phyloP scores from a whole-genome alignment of 768 basidiomycete genomes.

The Tricholoma furcatifolium region DNA sequence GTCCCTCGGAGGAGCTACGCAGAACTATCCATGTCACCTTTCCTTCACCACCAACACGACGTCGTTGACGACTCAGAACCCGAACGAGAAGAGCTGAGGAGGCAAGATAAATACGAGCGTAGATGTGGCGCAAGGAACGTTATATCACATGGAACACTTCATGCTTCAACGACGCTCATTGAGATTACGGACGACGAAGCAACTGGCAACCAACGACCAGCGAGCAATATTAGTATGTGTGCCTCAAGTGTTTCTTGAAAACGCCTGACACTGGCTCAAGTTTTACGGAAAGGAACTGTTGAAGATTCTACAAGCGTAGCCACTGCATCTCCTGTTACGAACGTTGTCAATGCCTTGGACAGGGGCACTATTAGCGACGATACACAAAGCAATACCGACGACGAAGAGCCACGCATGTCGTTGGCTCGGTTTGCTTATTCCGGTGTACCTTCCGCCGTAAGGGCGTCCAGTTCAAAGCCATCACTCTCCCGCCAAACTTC shows the following conservation, averaged over 20 bases:
- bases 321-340: not conserved
- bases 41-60: slow-evolving; percentile 30
- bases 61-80: slow-evolving; percentile 72
- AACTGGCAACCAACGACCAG: not conserved
- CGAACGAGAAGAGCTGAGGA: slow-evolving; percentile 48
- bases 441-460: slow-evolving; percentile 5
- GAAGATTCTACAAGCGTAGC: not conserved
- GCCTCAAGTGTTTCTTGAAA: not conserved
- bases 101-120: slow-evolving; percentile 15
- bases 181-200: slow-evolving; percentile 23
- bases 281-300: not conserved
- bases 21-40: not conserved
- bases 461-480: slow-evolving; percentile 1
- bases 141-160: not conserved
- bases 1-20: not conserved
- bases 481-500: slow-evolving; percentile 13
- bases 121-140: not conserved
- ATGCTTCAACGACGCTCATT: slow-evolving; percentile 11
- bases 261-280: not conserved
- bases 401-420: slow-evolving; percentile 24
- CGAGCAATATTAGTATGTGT: not conserved
- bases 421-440: slow-evolving; percentile 43
- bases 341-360: not conserved
- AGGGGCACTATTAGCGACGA: not conserved
- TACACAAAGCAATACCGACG: slow-evolving; percentile 25